Evolutionary conservation across 352 stramenopile genomes (phyloP), one percentile per base, ranked within the genome.

Genomic region (Aphanomyces stellatus): DNA sequence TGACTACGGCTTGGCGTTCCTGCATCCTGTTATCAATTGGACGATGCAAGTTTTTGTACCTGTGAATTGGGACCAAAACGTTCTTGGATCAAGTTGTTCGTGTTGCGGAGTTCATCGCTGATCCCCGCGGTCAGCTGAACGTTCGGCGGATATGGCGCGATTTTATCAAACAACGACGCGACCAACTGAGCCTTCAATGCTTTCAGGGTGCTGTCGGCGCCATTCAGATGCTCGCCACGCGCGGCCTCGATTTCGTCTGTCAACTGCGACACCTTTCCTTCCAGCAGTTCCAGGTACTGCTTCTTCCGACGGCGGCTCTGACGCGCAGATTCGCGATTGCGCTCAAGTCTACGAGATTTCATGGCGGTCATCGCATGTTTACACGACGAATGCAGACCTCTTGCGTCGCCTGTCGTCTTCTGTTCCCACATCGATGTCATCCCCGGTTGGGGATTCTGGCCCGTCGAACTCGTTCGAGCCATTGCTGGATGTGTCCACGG

Each of bases 251-350:
- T 93, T 65, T 81, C 92, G 66, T 93, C 85, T 7, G 87, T 95
- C 43, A 95, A 60, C 67, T 95, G 87, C 4, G 83, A 88, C 4
- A 94, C 85, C 30, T 95, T 95, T 53, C 93, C 87, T 73, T 95
- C 87, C 6, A 95, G 69, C 25, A 95, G 70, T 71, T 95, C 87
- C 33, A 95, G 57, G 53, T 95, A 95, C 70, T 95, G 87, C 57
- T 95, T 95, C 79, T 95, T 95, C 34, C 87, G 85, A 51, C 87
- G 85, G 17, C 87, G 87, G 67, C 87, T 95, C 71, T 95, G 87
- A 35, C 87, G 83, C 5, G 87, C 87, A 3, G 87, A 95, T 73
- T 95, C 87, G n/a, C 87, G 82, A 72, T 95, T 95, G 51, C 87
- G 77, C 42, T 85, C 86, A 17, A 95, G 70, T 51, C 81, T 85